A percentile compares a stretch with the other conserved stretches of the same genome.
phyloP scores from a whole-genome alignment of 176 grass and related monocot species.

The Carex pumila region DNA sequence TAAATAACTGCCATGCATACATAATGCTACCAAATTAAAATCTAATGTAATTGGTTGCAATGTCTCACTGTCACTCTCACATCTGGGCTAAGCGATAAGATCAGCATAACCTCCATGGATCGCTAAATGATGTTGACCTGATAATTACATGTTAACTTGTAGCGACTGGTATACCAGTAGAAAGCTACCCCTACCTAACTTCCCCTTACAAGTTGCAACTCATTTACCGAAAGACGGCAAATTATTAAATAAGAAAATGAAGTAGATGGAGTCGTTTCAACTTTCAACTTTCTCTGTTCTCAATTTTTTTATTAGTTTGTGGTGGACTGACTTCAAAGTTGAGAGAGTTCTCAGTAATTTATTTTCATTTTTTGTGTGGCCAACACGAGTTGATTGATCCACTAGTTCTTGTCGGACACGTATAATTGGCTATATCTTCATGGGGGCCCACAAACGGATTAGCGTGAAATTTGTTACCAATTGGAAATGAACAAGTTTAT shows the following conservation, averaged over 20 bases:
- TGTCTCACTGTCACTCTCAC: background rate
- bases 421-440: background rate
- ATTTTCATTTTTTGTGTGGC: background rate
- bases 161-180: background rate
- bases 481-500: background rate
- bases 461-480: background rate
- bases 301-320: background rate
- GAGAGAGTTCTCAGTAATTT: background rate
- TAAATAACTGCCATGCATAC: background rate
- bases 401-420: background rate
- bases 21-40: background rate
- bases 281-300: background rate
- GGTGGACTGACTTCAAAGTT: background rate
- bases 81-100: background rate
- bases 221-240: background rate
- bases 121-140: conserved; percentile 12
- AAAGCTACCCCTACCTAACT: conserved; percentile 16
- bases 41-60: background rate
- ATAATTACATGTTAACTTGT: conserved; percentile 10
- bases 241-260: background rate
- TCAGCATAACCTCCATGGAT: background rate
- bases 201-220: background rate
- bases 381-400: background rate
- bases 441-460: background rate
- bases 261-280: background rate